phyloP scores from a whole-genome alignment of 2,329 filamentous ascomycete genomes.

The Talaromyces sp. region DNA sequence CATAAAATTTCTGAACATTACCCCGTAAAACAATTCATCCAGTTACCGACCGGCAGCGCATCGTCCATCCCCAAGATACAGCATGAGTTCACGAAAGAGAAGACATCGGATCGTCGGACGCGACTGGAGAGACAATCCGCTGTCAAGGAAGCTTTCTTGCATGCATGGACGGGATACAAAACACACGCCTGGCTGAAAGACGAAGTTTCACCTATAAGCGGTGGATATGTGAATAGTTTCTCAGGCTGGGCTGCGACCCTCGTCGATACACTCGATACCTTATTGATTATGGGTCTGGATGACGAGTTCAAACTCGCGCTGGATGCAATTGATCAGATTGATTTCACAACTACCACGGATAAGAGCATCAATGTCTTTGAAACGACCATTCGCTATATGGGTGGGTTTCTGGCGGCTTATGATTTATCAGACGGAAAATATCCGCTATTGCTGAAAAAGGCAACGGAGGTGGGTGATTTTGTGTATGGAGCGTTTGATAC shows the following conservation, averaged over 20 bases:
- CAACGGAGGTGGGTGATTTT: slow-evolving; percentile 75
- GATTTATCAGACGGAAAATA: slow-evolving; percentile 76
- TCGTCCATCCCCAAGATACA: slow-evolving; percentile 74
- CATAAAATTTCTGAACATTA: slow-evolving; percentile 68
- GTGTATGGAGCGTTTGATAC: slow-evolving; percentile 84
- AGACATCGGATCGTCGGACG: slow-evolving; percentile 54
- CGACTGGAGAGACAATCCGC: slow-evolving; percentile 62
- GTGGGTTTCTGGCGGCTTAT: slow-evolving; percentile 79
- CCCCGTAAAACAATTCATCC: slow-evolving; percentile 67
- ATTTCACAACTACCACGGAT: slow-evolving; percentile 71
- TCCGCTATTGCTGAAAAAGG: slow-evolving; percentile 69
- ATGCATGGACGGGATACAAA: slow-evolving; percentile 80
- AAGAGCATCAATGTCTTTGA: slow-evolving; percentile 81
- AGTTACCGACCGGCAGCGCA: slow-evolving; percentile 64
- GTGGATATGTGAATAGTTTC: slow-evolving; percentile 72
- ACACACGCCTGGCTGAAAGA: slow-evolving; percentile 80
- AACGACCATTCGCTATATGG: slow-evolving; percentile 86
- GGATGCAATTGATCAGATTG: slow-evolving; percentile 65
- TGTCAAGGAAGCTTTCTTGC: slow-evolving; percentile 71
- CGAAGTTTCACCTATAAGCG: slow-evolving; percentile 72
- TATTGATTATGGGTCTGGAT: slow-evolving; percentile 78
- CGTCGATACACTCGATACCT: slow-evolving; percentile 75
- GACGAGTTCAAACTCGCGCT: slow-evolving; percentile 78
- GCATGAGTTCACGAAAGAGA: slow-evolving; percentile 64
- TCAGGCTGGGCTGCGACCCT: slow-evolving; percentile 87